phyloP scores from a whole-genome alignment of 73 alveolate genomes.

The Paramecium sonneborni region DNA sequence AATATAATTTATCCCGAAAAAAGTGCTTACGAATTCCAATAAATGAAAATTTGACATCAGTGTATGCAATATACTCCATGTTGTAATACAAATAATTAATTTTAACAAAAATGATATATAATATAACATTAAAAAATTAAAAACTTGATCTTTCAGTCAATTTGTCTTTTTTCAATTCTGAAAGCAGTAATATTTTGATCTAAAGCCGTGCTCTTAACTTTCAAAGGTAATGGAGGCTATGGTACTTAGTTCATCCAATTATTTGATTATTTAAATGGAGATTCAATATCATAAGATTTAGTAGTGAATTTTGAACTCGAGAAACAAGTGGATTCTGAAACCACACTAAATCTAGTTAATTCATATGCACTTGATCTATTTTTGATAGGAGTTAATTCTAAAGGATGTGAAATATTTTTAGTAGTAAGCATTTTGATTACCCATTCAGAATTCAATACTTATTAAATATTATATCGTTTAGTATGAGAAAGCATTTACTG shows the following conservation, averaged over 20 bases:
- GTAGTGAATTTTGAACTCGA: constrained; percentile 14
- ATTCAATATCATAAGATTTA: constrained; percentile 11
- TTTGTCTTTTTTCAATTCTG: constrained; percentile 14
- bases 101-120: neutral
- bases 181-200: constrained; percentile 16
- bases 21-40: constrained; percentile 42
- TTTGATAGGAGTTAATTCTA: constrained; percentile 21
- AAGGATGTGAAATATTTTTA: neutral
- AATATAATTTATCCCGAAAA: constrained; percentile 3
- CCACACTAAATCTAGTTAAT: neutral
- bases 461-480: neutral
- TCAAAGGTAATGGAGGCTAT: neutral
- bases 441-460: constrained; percentile 16
- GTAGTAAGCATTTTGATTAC: neutral
- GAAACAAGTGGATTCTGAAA: neutral
- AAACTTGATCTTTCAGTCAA: neutral
- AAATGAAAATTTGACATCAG: neutral
- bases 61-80: constrained; percentile 28
- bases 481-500: constrained; percentile 29
- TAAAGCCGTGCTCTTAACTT: neutral
- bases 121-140: neutral
- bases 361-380: constrained; percentile 32
- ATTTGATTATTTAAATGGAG: neutral
- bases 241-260: neutral
- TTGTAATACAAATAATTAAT: neutral